Evolutionary conservation across 345 rosid species (phyloP).

Genomic region (Dimocarpus longan): DNA sequence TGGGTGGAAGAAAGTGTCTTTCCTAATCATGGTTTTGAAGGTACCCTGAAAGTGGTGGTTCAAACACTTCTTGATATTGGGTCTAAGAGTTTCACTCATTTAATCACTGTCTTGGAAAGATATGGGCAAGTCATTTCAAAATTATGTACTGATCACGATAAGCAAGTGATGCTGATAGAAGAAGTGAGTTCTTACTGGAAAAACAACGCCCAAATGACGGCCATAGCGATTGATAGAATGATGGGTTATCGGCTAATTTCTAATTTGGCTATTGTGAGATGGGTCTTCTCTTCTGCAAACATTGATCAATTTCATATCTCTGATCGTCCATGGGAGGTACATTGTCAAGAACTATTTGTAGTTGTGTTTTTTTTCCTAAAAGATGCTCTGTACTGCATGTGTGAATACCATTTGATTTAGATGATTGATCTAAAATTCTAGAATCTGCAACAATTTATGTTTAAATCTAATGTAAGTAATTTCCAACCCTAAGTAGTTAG

Average conservation of each 20-base stretch:
- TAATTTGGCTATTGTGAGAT: slow-evolving; percentile 87
- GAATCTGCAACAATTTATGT: background rate
- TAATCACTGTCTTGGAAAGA: slow-evolving; percentile 93
- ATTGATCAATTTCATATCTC: slow-evolving; percentile 79
- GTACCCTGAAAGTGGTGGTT: slow-evolving; percentile 65
- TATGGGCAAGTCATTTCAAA: slow-evolving; percentile 85
- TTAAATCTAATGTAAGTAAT: background rate
- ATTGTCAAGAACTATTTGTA: background rate
- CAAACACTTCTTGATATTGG: slow-evolving; percentile 94
- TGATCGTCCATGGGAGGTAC: slow-evolving; percentile 97
- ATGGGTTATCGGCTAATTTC: slow-evolving; percentile 98
- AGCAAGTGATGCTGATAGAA: slow-evolving; percentile 71
- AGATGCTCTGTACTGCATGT: background rate
- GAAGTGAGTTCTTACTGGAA: slow-evolving; percentile 90
- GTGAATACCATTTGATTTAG: background rate
- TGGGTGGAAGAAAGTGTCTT: slow-evolving; percentile 84
- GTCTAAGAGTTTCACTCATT: slow-evolving; percentile 96
- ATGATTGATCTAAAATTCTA: background rate
- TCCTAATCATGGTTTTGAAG: slow-evolving; percentile 72
- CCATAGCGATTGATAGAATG: slow-evolving; percentile 93
- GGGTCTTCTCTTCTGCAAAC: slow-evolving; percentile 87
- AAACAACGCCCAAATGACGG: slow-evolving; percentile 84
- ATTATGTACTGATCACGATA: slow-evolving; percentile 77
- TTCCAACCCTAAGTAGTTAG: background rate
- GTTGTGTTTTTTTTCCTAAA: background rate